Conservation (phyloP, 148 eudicot species). For the Rheum nobile region DNA sequence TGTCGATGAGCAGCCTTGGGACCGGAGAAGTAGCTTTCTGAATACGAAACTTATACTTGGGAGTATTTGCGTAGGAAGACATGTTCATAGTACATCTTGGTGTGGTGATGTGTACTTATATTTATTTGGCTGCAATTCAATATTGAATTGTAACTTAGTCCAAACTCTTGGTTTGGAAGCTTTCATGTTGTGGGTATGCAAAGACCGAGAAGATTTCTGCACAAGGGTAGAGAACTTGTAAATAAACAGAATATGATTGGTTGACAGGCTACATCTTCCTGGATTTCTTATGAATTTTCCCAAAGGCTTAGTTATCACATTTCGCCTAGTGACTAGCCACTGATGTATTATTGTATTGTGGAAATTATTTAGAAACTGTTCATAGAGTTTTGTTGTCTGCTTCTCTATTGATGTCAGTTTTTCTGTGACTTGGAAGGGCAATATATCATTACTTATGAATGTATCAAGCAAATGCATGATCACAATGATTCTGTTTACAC, state of each 20-base stretch:
- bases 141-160: background rate
- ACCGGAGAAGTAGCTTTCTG: background rate
- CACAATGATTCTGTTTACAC: background rate
- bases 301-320: background rate
- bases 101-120: background rate
- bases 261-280: background rate
- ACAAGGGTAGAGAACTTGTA: background rate
- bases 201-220: background rate
- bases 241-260: background rate
- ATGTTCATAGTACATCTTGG: background rate
- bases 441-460: background rate
- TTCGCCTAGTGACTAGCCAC: background rate
- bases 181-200: background rate
- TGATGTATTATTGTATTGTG: background rate
- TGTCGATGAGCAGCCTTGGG: slow-evolving; percentile 3
- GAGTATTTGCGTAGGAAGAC: background rate
- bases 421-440: background rate
- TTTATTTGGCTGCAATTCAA: background rate
- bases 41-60: background rate
- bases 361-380: background rate
- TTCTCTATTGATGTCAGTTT: background rate
- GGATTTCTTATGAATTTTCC: background rate
- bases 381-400: background rate
- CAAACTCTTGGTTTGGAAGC: background rate
- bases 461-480: background rate